A percentile compares a stretch with the other conserved stretches of the same genome.
Conservation (phyloP, 805 yeast genomes). For the Maudiozyma saulgeensis region DNA sequence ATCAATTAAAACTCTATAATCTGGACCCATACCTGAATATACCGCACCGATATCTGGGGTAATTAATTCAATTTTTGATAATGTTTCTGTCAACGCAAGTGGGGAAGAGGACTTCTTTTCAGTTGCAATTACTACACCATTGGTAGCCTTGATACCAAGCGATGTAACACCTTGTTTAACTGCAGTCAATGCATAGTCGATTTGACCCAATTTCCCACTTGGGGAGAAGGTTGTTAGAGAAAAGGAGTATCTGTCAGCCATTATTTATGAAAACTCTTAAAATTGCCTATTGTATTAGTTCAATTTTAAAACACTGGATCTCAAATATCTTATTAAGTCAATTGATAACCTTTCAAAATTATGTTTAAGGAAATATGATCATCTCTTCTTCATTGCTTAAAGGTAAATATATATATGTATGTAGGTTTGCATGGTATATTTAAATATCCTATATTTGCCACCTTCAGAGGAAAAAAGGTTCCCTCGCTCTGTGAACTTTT, state of each 20-base stretch:
- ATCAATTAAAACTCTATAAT: conserved; percentile 88
- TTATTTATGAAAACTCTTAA: conserved; percentile 19
- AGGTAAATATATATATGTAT: too few species aligned
- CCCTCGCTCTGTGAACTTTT: not conserved
- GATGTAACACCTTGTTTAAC: conserved; percentile 98
- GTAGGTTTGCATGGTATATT: too few species aligned
- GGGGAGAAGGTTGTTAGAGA: conserved; percentile 97
- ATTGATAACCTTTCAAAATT: too few species aligned
- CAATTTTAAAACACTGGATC: not conserved
- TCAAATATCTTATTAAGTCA: too few species aligned
- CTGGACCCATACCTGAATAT: conserved; percentile 98
- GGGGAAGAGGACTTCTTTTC: conserved; percentile 83
- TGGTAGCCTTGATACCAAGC: conserved; percentile 86
- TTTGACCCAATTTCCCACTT: conserved; percentile 95
- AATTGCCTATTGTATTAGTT: not conserved
- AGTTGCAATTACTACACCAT: conserved; percentile 94
- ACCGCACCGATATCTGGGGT: conserved; percentile 97
- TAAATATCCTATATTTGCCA: not conserved
- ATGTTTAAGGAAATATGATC: too few species aligned
- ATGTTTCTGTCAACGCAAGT: conserved; percentile 62
- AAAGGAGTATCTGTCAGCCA: conserved; percentile 98
- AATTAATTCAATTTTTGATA: conserved; percentile 68
- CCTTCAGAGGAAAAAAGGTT: not conserved
- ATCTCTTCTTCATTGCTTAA: too few species aligned
- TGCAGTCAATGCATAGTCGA: conserved; percentile 94